These are phyloP conservation scores for Fusarium coicis DNA, from an alignment of 2,329 filamentous ascomycete genomes.

Conservation along the genomic window DNA sequence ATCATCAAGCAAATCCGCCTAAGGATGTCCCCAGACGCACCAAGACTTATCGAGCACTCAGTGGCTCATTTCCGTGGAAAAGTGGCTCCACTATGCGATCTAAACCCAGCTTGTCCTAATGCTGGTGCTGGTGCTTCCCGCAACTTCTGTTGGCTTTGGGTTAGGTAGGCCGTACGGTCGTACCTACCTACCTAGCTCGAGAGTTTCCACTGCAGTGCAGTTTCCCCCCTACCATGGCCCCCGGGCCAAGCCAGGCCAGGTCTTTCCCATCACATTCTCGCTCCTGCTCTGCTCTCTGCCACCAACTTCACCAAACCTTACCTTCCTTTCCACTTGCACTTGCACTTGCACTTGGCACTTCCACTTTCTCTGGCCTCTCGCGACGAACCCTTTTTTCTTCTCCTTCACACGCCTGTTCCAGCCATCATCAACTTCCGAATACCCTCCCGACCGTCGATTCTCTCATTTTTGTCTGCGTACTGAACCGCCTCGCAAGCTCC, in stretches of 20 bases:
- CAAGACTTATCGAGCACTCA: background rate
- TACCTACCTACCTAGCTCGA: constrained; percentile 19
- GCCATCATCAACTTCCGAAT: constrained; percentile 31
- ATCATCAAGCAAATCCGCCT: constrained; percentile 30
- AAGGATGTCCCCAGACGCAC: constrained; percentile 9
- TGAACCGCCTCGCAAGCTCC: constrained; percentile 29
- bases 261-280: constrained; percentile 28
- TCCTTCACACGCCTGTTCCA: constrained; percentile 40
- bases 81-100: constrained; percentile 23
- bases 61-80: constrained; percentile 13
- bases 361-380: constrained; percentile 36
- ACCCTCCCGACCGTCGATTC: constrained; percentile 34
- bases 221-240: constrained; percentile 37
- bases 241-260: constrained; percentile 21
- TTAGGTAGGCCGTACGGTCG: constrained; percentile 1
- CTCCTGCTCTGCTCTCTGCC: constrained; percentile 27
- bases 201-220: constrained; percentile 37
- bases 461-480: constrained; percentile 35
- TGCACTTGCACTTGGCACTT: constrained; percentile 35
- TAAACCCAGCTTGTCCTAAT: constrained; percentile 19
- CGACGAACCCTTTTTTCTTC: constrained; percentile 41
- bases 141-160: constrained; percentile 32
- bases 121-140: constrained; percentile 24
- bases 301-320: constrained; percentile 26
- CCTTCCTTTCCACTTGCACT: constrained; percentile 31